These are phyloP conservation scores for Aureobasidium sp. DNA, from an alignment of 2,329 filamentous ascomycete genomes.

Conservation along the genomic window DNA sequence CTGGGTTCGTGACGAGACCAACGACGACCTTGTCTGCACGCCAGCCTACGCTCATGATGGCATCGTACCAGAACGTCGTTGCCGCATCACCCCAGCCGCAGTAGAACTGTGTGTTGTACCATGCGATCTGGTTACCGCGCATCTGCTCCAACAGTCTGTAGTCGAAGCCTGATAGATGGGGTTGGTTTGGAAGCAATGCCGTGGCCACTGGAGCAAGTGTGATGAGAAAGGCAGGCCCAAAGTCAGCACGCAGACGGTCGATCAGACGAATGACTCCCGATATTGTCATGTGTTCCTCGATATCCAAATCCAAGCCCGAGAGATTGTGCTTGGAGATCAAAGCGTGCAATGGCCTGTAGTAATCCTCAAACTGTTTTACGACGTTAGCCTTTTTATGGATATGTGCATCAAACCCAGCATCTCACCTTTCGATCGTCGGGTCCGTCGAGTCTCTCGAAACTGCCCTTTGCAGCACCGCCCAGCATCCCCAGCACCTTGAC, in stretches of 20 bases:
- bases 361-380: constrained; percentile 56
- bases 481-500: constrained; percentile 81
- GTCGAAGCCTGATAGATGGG: constrained; percentile 72
- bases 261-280: constrained; percentile 51
- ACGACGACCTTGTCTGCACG: constrained; percentile 65
- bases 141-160: constrained; percentile 68
- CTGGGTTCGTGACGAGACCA: constrained; percentile 72
- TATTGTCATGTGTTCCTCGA: constrained; percentile 70
- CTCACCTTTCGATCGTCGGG: constrained; percentile 42
- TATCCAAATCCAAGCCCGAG: constrained; percentile 69
- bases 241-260: constrained; percentile 50
- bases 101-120: constrained; percentile 93
- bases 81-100: constrained; percentile 73
- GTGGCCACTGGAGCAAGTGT: constrained; percentile 77
- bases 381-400: background rate
- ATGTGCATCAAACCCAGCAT: background rate
- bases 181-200: constrained; percentile 51
- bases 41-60: constrained; percentile 60
- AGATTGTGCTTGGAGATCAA: constrained; percentile 56
- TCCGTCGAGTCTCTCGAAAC: constrained; percentile 54
- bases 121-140: constrained; percentile 60
- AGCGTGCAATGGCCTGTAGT: constrained; percentile 62
- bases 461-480: constrained; percentile 74
- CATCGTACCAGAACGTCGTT: constrained; percentile 44
- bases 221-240: constrained; percentile 64